phyloP scores from a whole-genome alignment of 164 flowering plant species.

The Nymphaea thermarum region DNA sequence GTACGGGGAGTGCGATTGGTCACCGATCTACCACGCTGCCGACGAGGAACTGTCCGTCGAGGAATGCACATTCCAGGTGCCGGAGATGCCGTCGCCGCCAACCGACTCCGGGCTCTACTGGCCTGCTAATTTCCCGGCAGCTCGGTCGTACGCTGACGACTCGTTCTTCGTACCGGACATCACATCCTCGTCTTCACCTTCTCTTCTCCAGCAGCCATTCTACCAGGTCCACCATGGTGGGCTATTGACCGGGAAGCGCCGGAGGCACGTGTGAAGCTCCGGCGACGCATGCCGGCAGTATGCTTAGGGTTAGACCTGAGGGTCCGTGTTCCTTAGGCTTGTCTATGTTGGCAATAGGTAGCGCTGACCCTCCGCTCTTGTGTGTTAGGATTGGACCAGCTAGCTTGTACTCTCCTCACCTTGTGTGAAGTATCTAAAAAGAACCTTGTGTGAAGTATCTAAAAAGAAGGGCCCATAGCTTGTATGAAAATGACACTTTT shows the following conservation, averaged over 20 bases:
- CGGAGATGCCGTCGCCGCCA: conserved; percentile 59
- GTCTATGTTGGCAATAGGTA: too few relatives aligned
- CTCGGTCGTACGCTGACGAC: conserved; percentile 11
- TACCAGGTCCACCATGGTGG: neutral
- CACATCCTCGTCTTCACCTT: conserved; percentile 5
- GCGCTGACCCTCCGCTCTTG: too few relatives aligned
- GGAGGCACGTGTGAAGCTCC: neutral
- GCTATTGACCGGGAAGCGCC: neutral
- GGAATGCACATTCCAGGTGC: conserved; percentile 49
- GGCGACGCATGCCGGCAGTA: too few relatives aligned
- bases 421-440: too few relatives aligned
- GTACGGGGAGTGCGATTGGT: conserved; percentile 52
- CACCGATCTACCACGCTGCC: conserved; percentile 29
- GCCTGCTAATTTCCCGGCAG: conserved; percentile 30
- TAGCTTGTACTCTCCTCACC: too few relatives aligned
- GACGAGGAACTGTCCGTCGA: conserved; percentile 38
- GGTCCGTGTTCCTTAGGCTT: too few relatives aligned
- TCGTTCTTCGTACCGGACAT: conserved; percentile 61
- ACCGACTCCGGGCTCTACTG: conserved; percentile 67
- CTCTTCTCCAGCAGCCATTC: neutral
- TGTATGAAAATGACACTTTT: too few relatives aligned
- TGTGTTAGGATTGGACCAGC: too few relatives aligned
- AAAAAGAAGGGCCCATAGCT: too few relatives aligned
- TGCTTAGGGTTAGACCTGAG: too few relatives aligned
- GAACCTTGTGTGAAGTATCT: too few relatives aligned